Percentiles rank a stretch among this genome's conserved stretches.
Evolutionary conservation across 83 land plant species (phyloP).

Genomic region (Picea abies): DNA sequence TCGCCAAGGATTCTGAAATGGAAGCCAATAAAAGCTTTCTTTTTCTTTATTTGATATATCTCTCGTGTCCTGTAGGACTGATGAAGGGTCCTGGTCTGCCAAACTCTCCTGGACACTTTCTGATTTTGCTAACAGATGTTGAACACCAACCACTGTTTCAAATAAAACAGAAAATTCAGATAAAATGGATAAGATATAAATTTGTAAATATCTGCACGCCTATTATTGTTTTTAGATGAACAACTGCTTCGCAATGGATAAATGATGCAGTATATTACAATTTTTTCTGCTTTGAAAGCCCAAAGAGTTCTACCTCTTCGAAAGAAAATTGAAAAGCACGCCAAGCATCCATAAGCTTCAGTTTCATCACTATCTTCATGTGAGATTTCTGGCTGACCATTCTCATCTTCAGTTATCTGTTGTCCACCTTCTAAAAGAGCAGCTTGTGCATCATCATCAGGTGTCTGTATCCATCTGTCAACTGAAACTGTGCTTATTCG

Average conservation of each 20-base stretch:
- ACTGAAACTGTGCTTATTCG: too few species aligned
- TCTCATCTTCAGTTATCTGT: too few species aligned
- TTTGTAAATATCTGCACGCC: not conserved
- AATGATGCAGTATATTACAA: too few species aligned
- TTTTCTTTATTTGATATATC: not conserved
- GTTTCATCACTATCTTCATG: too few species aligned
- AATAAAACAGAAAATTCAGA: not conserved
- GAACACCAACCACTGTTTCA: not conserved
- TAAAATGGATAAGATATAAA: not conserved
- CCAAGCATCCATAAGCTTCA: too few species aligned
- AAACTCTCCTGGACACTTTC: not conserved
- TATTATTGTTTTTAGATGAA: too few species aligned
- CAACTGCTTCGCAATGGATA: not conserved
- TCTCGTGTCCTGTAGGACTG: not conserved
- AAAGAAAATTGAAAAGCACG: constrained; percentile 60
- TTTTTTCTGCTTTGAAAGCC: not conserved
- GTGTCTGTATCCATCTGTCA: too few species aligned
- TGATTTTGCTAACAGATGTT: not conserved
- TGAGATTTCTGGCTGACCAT: too few species aligned
- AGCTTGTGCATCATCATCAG: too few species aligned
- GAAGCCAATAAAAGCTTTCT: constrained; percentile 1
- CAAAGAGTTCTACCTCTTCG: constrained; percentile 42
- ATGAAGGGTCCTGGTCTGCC: not conserved
- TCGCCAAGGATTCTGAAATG: constrained; percentile 1
- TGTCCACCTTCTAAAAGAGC: too few species aligned